phyloP scores from a whole-genome alignment of 106 monocot species.

The Gastrodia elata region DNA sequence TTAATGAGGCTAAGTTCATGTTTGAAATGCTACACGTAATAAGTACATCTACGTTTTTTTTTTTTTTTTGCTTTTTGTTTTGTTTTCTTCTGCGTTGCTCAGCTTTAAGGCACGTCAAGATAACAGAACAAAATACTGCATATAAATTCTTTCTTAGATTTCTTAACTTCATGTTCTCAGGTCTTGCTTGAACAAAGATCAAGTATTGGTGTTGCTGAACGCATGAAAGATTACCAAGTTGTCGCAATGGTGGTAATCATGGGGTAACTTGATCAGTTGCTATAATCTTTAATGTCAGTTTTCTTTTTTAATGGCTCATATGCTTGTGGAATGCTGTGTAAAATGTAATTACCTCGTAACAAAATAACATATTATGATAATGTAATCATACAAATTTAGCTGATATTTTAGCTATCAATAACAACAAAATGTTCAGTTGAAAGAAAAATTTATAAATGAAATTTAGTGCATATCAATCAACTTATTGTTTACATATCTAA shows the following conservation, averaged over 20 bases:
- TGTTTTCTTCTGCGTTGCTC: too few species aligned
- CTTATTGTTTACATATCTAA: too few species aligned
- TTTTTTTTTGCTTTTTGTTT: too few species aligned
- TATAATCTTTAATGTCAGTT: not conserved
- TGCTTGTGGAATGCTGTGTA: not conserved
- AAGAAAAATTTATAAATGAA: not conserved
- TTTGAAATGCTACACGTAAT: not conserved
- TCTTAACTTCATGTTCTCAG: slow-evolving; percentile 17
- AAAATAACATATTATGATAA: not conserved
- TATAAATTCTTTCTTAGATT: not conserved
- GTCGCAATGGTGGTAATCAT: slow-evolving; percentile 77
- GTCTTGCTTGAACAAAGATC: slow-evolving; percentile 62
- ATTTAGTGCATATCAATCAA: too few species aligned
- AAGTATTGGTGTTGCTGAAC: slow-evolving; percentile 32
- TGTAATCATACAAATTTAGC: not conserved
- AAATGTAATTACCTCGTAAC: not conserved
- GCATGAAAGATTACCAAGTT: slow-evolving; percentile 77
- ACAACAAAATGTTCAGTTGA: not conserved
- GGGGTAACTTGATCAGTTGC: slow-evolving; percentile 37
- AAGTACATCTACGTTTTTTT: too few species aligned
- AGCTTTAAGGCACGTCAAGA: too few species aligned
- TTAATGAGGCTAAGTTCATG: not conserved
- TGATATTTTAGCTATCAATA: not conserved
- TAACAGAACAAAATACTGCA: not conserved
- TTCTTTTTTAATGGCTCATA: not conserved